Conservation (phyloP, 345 rosid genomes). For the Psidium friedrichsthalianum region DNA sequence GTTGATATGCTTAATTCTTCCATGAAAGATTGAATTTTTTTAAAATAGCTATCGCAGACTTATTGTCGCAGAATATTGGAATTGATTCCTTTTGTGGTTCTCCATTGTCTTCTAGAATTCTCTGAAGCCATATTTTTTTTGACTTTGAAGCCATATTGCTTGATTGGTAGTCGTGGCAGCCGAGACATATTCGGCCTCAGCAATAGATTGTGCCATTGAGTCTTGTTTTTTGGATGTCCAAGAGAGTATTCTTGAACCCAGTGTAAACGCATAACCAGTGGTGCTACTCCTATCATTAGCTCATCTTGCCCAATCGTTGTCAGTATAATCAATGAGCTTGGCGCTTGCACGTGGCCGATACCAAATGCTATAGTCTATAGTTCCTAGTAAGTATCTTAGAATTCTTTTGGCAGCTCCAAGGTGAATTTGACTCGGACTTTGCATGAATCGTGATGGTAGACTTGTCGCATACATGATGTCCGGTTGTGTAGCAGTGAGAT, state of each 20-base stretch:
- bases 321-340: too few relatives aligned
- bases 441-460: neutral
- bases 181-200: neutral
- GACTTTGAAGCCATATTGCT: neutral
- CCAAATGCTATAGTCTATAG: neutral
- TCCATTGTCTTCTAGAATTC: neutral
- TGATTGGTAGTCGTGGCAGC: neutral
- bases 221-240: neutral
- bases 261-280: neutral
- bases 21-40: too few relatives aligned
- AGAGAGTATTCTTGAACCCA: neutral
- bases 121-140: neutral
- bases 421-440: neutral
- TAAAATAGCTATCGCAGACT: neutral
- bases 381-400: neutral
- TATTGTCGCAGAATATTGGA: neutral
- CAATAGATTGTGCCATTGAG: neutral
- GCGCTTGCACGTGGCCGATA: neutral
- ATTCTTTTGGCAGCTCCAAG: neutral
- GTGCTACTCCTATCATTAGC: neutral
- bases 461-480: neutral
- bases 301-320: too few relatives aligned
- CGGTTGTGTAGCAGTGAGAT: neutral
- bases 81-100: neutral
- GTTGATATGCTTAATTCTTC: too few relatives aligned